Conservation (phyloP, 202 grass and related monocot genomes). For the Panicum hallii region DNA sequence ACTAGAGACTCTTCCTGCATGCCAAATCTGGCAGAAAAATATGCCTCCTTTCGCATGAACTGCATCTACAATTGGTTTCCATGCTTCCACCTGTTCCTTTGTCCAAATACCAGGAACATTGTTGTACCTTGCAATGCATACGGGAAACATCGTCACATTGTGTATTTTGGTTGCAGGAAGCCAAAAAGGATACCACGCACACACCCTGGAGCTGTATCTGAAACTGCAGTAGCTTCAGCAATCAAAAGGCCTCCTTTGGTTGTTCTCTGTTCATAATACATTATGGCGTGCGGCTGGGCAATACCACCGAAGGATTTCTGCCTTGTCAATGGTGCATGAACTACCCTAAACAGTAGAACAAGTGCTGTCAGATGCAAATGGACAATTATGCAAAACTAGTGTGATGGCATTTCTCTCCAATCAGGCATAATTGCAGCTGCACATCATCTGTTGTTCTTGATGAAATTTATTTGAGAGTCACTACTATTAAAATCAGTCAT, state of each 20-base stretch:
- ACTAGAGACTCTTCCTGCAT: conserved; percentile 47
- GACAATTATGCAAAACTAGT: not conserved
- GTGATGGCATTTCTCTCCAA: too few relatives aligned
- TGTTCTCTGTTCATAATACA: conserved; percentile 68
- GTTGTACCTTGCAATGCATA: conserved; percentile 40
- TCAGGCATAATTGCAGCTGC: too few relatives aligned
- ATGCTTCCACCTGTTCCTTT: conserved; percentile 55
- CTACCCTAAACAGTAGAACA: conserved; percentile 48
- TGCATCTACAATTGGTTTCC: conserved; percentile 50
- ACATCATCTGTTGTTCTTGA: too few relatives aligned
- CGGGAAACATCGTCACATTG: not conserved
- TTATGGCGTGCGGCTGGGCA: conserved; percentile 62
- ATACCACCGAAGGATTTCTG: conserved; percentile 54
- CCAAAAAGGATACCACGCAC: conserved; percentile 6
- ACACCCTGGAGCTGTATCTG: conserved; percentile 59
- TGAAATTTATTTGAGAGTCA: too few relatives aligned
- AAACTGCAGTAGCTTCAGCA: conserved; percentile 58
- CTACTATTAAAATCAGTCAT: too few relatives aligned
- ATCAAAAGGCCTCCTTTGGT: conserved; percentile 66
- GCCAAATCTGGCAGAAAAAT: conserved; percentile 65
- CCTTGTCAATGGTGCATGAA: conserved; percentile 73
- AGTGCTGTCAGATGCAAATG: conserved; percentile 15
- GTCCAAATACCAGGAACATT: conserved; percentile 60
- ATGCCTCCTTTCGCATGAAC: conserved; percentile 56
- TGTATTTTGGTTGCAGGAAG: not conserved